phyloP scores from a whole-genome alignment of 495 filamentous ascomycete genomes.

The Talaromyces thailandensis region DNA sequence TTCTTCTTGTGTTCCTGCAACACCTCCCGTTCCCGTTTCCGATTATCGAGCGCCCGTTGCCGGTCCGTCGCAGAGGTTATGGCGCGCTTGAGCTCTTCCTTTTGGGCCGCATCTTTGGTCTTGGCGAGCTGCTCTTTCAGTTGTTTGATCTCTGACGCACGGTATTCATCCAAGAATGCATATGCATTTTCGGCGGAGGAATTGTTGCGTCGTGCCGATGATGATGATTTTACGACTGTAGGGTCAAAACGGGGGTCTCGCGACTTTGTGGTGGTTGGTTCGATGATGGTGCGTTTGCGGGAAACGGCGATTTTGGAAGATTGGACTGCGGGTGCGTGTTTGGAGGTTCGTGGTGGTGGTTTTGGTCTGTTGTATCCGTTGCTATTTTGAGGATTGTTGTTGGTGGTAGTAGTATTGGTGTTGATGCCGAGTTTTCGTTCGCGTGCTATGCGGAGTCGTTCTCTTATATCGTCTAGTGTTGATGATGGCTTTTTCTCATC shows the following conservation, averaged over 20 bases:
- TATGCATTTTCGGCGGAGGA: slow-evolving; percentile 58
- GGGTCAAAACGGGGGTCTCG: slow-evolving; percentile 88
- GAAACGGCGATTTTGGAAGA: slow-evolving; percentile 76
- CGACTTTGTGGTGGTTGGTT: slow-evolving; percentile 30
- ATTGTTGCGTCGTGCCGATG: slow-evolving; percentile 17
- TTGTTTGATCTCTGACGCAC: slow-evolving; percentile 64
- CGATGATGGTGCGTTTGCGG: slow-evolving; percentile 64
- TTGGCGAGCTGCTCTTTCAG: slow-evolving; percentile 55
- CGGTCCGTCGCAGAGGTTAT: slow-evolving; percentile 60
- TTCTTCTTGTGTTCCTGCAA: slow-evolving; percentile 62
- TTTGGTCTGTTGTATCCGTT: slow-evolving; percentile 30
- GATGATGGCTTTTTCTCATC: slow-evolving; percentile 11
- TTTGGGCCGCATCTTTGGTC: slow-evolving; percentile 51
- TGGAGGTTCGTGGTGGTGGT: slow-evolving; percentile 50
- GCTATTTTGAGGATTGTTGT: slow-evolving; percentile 11
- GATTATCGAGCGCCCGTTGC: slow-evolving; percentile 56
- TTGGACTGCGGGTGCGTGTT: slow-evolving; percentile 78
- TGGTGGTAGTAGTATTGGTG: slow-evolving; percentile 14
- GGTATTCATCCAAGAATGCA: slow-evolving; percentile 79
- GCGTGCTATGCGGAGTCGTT: slow-evolving; percentile 33
- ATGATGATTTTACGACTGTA: slow-evolving; percentile 25
- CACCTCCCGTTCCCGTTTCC: slow-evolving; percentile 57
- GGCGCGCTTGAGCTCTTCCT: slow-evolving; percentile 57
- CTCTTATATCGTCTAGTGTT: slow-evolving; percentile 29
- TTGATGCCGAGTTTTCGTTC: slow-evolving; percentile 26